Conservation (phyloP, 164 flowering plant species). For the Malania oleifera region DNA sequence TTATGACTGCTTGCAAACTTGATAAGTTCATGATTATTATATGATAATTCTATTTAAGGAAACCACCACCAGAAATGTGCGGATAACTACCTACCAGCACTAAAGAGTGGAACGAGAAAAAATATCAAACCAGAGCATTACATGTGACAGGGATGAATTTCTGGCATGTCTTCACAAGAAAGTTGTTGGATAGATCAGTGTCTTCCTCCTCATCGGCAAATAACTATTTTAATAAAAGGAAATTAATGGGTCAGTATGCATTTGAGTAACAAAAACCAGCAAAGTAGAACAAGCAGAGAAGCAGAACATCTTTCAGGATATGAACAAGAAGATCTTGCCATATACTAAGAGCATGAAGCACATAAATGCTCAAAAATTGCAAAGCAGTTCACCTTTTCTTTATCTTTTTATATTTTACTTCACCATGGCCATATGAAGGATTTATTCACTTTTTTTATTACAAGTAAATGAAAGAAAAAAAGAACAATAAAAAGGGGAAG, state of each 20-base stretch:
- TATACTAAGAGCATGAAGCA: not conserved
- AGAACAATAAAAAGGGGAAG: too few relatives aligned
- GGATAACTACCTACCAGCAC: too few relatives aligned
- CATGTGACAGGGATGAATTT: conserved; percentile 85
- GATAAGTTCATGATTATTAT: not conserved
- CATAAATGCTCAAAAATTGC: too few relatives aligned
- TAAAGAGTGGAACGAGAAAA: not conserved
- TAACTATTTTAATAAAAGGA: conserved; percentile 37
- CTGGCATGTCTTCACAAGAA: conserved; percentile 90
- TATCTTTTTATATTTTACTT: too few relatives aligned
- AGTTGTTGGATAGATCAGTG: conserved; percentile 73
- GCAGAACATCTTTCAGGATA: too few relatives aligned
- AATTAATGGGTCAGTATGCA: not conserved
- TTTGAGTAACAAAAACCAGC: not conserved
- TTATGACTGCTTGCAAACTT: too few relatives aligned
- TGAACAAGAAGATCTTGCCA: not conserved
- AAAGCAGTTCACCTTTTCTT: too few relatives aligned
- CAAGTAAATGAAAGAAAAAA: too few relatives aligned
- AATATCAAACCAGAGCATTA: conserved; percentile 22
- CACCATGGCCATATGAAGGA: too few relatives aligned
- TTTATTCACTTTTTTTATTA: too few relatives aligned
- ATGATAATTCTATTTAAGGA: too few relatives aligned
- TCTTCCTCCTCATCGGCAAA: conserved; percentile 78
- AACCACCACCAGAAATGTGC: not conserved
- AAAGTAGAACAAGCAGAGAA: not conserved